phyloP scores from a whole-genome alignment of 2,329 filamentous ascomycete genomes.

The Alternaria consortialis region DNA sequence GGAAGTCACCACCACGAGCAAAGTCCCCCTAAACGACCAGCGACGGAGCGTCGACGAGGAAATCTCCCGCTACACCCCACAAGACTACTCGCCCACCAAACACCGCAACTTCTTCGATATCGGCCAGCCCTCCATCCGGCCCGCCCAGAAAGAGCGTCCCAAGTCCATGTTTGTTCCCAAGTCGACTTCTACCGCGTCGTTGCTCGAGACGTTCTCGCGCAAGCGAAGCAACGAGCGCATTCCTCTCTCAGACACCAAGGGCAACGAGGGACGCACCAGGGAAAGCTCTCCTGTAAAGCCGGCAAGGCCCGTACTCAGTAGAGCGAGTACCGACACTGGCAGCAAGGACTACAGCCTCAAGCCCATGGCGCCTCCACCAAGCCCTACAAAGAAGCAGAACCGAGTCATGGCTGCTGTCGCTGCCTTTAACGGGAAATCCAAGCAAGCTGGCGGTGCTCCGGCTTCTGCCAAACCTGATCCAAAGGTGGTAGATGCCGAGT shows the following conservation, averaged over 20 bases:
- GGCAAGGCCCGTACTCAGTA: conserved; percentile 32
- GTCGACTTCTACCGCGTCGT: conserved; percentile 52
- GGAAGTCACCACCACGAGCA: conserved; percentile 49
- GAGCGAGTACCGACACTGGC: conserved; percentile 41
- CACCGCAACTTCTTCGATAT: conserved; percentile 68
- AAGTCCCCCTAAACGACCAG: conserved; percentile 56
- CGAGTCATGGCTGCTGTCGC: conserved; percentile 72
- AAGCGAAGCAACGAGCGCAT: conserved; percentile 48
- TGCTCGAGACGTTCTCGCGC: conserved; percentile 52
- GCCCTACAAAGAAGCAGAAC: conserved; percentile 54
- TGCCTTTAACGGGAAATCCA: conserved; percentile 65
- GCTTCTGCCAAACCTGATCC: conserved; percentile 55
- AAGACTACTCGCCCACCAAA: conserved; percentile 67
- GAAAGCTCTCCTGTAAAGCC: conserved; percentile 35
- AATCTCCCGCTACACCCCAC: conserved; percentile 66
- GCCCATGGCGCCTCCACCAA: conserved; percentile 25
- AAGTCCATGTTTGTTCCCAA: conserved; percentile 60
- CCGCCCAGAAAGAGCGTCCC: conserved; percentile 55
- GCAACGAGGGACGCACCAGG: conserved; percentile 40
- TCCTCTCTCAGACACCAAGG: conserved; percentile 46
- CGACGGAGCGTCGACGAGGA: conserved; percentile 61
- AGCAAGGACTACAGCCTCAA: conserved; percentile 29
- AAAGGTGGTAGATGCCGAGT: conserved; percentile 68
- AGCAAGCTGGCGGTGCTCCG: conserved; percentile 45
- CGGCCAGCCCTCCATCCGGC: conserved; percentile 54